These are phyloP conservation scores for Suillus paluster DNA, from an alignment of 768 basidiomycete species.

Conservation along the genomic window DNA sequence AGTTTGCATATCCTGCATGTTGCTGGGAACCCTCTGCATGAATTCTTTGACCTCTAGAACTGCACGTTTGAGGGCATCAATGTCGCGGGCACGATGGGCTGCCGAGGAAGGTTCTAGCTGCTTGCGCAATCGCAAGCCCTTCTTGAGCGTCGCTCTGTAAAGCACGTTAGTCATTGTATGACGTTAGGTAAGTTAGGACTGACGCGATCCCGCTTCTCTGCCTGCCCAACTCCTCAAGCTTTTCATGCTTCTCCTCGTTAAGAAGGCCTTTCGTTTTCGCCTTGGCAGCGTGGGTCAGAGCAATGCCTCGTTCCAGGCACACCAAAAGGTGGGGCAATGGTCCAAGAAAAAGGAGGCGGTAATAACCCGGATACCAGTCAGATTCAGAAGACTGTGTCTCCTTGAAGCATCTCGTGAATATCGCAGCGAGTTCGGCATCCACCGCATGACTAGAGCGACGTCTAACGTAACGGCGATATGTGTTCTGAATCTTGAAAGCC, in stretches of 20 bases:
- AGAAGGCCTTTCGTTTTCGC: conserved; percentile 34
- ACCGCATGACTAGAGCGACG: conserved; percentile 17
- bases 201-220: conserved; percentile 39
- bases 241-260: conserved; percentile 33
- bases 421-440: conserved; percentile 22
- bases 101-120: conserved; percentile 34
- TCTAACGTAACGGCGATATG: conserved; percentile 16
- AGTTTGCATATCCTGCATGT: conserved; percentile 20
- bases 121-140: conserved; percentile 31
- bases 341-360: conserved; percentile 41
- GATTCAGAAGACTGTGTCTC: conserved; percentile 28
- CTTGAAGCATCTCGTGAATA: conserved; percentile 35
- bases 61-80: conserved; percentile 27
- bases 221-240: conserved; percentile 38
- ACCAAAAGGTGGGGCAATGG: conserved; percentile 46
- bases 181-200: conserved; percentile 12
- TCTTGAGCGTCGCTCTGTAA: conserved; percentile 32
- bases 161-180: neutral
- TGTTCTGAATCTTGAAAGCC: conserved; percentile 27
- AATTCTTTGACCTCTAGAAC: conserved; percentile 34
- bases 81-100: conserved; percentile 31
- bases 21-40: conserved; percentile 27
- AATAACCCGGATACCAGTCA: conserved; percentile 33
- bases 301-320: conserved; percentile 42
- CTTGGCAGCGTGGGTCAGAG: conserved; percentile 33